Conservation (phyloP, 2,329 filamentous ascomycete species). For the Pseudogymnoascus sp. region DNA sequence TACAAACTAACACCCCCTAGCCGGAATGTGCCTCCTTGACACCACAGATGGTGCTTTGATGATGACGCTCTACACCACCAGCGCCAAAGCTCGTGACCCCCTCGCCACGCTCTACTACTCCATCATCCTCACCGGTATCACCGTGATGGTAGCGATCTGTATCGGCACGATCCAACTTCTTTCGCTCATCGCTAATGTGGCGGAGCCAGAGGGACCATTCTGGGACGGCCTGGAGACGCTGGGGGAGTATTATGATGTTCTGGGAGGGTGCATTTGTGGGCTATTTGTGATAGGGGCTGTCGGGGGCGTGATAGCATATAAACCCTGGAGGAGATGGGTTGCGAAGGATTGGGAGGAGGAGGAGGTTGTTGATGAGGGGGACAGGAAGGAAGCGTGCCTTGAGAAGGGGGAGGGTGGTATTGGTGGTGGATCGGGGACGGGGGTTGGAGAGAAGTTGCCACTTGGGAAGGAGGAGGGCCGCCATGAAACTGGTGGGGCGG, state of each 20-base stretch:
- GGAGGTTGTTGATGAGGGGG: background rate
- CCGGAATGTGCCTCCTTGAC: slow-evolving; percentile 91
- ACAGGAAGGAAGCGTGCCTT: background rate
- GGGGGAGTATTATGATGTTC: slow-evolving; percentile 74
- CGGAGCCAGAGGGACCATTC: slow-evolving; percentile 65
- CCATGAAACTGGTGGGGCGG: background rate
- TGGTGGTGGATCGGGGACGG: background rate
- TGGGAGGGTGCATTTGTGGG: slow-evolving; percentile 79
- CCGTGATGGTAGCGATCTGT: slow-evolving; percentile 37
- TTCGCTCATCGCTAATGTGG: slow-evolving; percentile 67
- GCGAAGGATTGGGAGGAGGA: slow-evolving; percentile 26
- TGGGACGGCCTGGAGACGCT: slow-evolving; percentile 79
- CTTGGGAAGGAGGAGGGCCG: background rate
- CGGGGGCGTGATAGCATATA: slow-evolving; percentile 59
- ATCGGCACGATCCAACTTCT: slow-evolving; percentile 82
- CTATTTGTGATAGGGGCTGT: slow-evolving; percentile 65
- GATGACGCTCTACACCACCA: slow-evolving; percentile 86
- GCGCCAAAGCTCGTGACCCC: slow-evolving; percentile 64
- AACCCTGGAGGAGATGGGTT: slow-evolving; percentile 63
- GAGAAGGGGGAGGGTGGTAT: background rate
- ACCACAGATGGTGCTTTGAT: slow-evolving; percentile 89
- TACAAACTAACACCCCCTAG: slow-evolving; percentile 32
- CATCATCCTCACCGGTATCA: slow-evolving; percentile 28
- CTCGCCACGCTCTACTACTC: slow-evolving; percentile 95
- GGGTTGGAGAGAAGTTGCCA: background rate